These are phyloP conservation scores for Pezicula rhizophila DNA, from an alignment of 2,329 filamentous ascomycete species.

Conservation along the genomic window DNA sequence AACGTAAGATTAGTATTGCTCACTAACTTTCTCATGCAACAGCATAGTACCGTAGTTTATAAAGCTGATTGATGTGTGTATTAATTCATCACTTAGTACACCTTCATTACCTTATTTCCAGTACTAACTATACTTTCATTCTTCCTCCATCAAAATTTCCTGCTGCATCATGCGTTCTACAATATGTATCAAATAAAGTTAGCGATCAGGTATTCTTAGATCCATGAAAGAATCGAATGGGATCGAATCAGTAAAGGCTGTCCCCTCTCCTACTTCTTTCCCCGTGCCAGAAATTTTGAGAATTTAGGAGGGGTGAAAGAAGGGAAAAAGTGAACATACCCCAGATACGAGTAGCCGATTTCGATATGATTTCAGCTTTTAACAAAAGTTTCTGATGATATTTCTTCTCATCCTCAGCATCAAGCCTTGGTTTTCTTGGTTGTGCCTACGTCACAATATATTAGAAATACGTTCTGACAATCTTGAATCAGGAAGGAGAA, in stretches of 20 bases:
- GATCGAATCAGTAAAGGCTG: too few species aligned
- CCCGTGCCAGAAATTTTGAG: too few species aligned
- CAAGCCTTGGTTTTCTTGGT: constrained; percentile 55
- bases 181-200: neutral
- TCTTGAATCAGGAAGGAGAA: too few species aligned
- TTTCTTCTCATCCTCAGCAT: constrained; percentile 50
- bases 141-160: neutral
- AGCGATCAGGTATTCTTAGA: neutral
- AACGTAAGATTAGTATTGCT: too few species aligned
- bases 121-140: neutral
- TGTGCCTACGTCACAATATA: constrained; percentile 45
- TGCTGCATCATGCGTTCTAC: neutral
- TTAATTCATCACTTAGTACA: too few species aligned
- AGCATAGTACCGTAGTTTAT: too few species aligned
- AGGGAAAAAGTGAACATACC: constrained; percentile 22
- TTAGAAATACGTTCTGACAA: too few species aligned
- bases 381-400: constrained; percentile 57
- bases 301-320: neutral
- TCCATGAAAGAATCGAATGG: too few species aligned
- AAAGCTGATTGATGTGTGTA: too few species aligned
- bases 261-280: too few species aligned
- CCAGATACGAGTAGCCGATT: constrained; percentile 65
- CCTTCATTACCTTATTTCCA: too few species aligned
- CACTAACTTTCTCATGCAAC: too few species aligned
- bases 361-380: constrained; percentile 63